Base-by-base conservation (phyloP, 169 alveolate species). In the Plasmodium vinckei region DNA sequence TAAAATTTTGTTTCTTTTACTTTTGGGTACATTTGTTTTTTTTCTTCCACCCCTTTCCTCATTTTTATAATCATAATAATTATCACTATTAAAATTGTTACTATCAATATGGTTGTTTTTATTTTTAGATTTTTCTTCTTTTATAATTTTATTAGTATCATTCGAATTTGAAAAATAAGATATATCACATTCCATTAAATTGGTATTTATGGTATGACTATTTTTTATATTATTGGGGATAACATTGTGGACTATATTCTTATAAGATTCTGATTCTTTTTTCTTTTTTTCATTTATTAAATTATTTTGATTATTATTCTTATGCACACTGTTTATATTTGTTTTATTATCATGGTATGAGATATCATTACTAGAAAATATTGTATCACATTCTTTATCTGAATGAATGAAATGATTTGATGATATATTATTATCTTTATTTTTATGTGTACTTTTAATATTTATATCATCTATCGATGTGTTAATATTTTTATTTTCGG, bases 311-410 rank as follows among this genome's bases (percentile, higher is more conserved):
- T 72, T 23, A 72, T 72, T 54, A 72, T 51, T 9, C 3, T 23
- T 33, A 72, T 27, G 6, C 57, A 72, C 15, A 15, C 21, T 60
- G 19, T 73, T 73, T 42, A 57, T 27, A 25, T 64, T 73, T 39
- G 33, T 33, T 25, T 54, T 73, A 9, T 73, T 42, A 53, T 65
- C 42, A 53, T 23, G 44, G 21, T 60, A 21, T 4, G 1, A n/a
- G 44, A 42, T 27, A 47, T 60, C 53, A 33, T 4, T 60, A 21
- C 42, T 10, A 46, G 9, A 33, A 57, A 59, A 56, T 19, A 47
- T 59, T 57, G 60, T 57, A 27, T 73, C 72, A 33, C 15, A 57
- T 25, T 56, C 72, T 0, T 73, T 59, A 25, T 73, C 69, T 42
- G 9, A 27, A 9, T 13, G 15, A 49, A 12, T 56, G n/a, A 15